phyloP scores from a whole-genome alignment of 768 basidiomycete species.

The Amanita muscaria region DNA sequence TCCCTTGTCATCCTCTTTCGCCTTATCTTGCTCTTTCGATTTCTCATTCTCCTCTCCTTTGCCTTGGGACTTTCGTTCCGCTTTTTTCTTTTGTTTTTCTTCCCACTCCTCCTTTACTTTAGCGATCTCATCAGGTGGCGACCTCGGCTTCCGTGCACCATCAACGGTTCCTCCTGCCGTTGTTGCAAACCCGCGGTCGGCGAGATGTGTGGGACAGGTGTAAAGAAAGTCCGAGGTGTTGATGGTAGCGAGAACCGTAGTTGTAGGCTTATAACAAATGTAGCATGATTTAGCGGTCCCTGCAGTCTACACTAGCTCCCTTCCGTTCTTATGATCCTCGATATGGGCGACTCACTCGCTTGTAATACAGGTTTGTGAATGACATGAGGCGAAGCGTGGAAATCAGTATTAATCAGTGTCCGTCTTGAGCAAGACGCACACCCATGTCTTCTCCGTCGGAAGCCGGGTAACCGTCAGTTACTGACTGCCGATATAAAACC shows the following conservation, averaged over 20 bases:
- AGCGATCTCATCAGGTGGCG: conserved; percentile 65
- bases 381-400: conserved; percentile 36
- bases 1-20: not conserved
- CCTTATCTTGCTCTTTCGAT: conserved; percentile 9
- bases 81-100: conserved; percentile 56
- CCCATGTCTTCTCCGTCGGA: too few species aligned
- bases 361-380: conserved; percentile 83
- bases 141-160: conserved; percentile 28
- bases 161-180: conserved; percentile 31
- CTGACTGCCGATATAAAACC: too few species aligned
- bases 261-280: conserved; percentile 72
- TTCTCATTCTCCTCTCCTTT: conserved; percentile 30
- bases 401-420: too few species aligned
- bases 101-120: conserved; percentile 78
- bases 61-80: conserved; percentile 39
- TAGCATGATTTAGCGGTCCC: conserved; percentile 74
- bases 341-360: conserved; percentile 50
- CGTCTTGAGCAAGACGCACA: too few species aligned
- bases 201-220: conserved; percentile 72
- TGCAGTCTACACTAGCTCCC: conserved; percentile 44
- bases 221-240: conserved; percentile 84
- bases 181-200: conserved; percentile 68
- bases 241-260: conserved; percentile 76
- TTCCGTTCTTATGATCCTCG: conserved; percentile 5
- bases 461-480: too few species aligned